Evolutionary conservation across 306 rosid genomes (phyloP).

Genomic region (Boehmeria nivea): DNA sequence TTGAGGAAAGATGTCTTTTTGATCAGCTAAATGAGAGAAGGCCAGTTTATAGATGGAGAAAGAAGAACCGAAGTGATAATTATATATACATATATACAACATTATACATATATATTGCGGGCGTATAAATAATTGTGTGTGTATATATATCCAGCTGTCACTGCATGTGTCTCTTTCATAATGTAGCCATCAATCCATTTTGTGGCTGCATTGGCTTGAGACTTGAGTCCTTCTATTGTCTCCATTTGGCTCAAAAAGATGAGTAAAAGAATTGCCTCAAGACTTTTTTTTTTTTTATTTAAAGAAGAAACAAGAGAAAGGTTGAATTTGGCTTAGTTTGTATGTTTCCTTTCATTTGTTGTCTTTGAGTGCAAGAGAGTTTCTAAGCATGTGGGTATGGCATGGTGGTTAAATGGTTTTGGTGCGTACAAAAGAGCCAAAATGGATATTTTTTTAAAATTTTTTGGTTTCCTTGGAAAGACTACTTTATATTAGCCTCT

Average conservation of each 20-base stretch:
- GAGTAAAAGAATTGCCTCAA: no score
- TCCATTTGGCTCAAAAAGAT: neutral
- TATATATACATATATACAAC: neutral
- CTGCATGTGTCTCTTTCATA: neutral
- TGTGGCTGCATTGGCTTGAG: no score
- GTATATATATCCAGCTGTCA: neutral
- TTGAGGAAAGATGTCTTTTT: no score
- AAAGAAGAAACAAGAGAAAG: neutral
- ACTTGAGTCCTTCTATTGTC: neutral
- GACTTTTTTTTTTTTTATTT: neutral
- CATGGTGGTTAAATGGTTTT: neutral
- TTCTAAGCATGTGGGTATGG: neutral
- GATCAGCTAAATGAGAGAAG: no score
- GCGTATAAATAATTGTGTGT: neutral
- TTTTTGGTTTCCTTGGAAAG: neutral
- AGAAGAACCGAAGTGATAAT: no score
- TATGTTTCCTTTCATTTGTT: neutral
- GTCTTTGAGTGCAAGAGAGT: slow-evolving; percentile 11
- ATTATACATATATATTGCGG: neutral
- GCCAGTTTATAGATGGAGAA: no score
- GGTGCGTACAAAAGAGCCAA: neutral
- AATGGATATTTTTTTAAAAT: neutral
- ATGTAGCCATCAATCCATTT: neutral
- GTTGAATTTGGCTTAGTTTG: neutral
- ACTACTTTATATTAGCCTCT: neutral